These are phyloP conservation scores for Chrysosporium queenslandicum DNA, from an alignment of 2,329 filamentous ascomycete genomes.

Conservation along the genomic window DNA sequence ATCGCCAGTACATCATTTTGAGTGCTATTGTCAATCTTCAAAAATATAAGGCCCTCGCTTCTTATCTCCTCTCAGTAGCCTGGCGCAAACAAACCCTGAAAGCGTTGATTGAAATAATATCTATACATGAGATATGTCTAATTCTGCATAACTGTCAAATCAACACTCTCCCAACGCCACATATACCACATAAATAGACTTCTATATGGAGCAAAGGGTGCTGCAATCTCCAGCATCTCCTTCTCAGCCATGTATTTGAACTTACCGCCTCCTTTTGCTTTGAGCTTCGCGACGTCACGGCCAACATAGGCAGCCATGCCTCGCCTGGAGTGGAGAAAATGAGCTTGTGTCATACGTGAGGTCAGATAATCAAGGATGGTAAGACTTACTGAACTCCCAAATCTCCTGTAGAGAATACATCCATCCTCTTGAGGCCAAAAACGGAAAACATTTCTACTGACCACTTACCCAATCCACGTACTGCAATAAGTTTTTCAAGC, in stretches of 20 bases:
- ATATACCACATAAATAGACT: conserved; percentile 98
- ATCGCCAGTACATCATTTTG: too few relatives aligned
- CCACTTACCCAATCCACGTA: conserved; percentile 81
- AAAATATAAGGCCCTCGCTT: too few relatives aligned
- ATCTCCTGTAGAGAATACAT: conserved; percentile 88
- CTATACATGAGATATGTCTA: not conserved
- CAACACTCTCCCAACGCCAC: conserved; percentile 78
- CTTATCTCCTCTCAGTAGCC: too few relatives aligned
- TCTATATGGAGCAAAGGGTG: conserved; percentile 73
- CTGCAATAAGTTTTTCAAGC: conserved; percentile 68
- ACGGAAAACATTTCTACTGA: conserved; percentile 97
- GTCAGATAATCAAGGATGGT: not conserved
- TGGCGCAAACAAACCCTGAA: too few relatives aligned
- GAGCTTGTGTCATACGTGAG: conserved; percentile 1
- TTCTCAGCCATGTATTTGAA: conserved; percentile 97
- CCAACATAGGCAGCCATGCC: conserved; percentile 86
- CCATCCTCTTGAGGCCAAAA: conserved; percentile 87
- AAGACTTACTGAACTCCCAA: conserved; percentile 68
- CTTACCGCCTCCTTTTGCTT: conserved; percentile 68
- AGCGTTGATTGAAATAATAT: too few relatives aligned
- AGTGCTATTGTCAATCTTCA: too few relatives aligned
- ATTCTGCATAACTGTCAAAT: conserved; percentile 47
- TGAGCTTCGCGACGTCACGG: conserved; percentile 72
- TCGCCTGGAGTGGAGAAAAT: conserved; percentile 37
- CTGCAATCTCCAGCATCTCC: conserved; percentile 78